Base-by-base conservation (phyloP, 192 early-diverging fungal genomes). In the Coemansia biformis region DNA sequence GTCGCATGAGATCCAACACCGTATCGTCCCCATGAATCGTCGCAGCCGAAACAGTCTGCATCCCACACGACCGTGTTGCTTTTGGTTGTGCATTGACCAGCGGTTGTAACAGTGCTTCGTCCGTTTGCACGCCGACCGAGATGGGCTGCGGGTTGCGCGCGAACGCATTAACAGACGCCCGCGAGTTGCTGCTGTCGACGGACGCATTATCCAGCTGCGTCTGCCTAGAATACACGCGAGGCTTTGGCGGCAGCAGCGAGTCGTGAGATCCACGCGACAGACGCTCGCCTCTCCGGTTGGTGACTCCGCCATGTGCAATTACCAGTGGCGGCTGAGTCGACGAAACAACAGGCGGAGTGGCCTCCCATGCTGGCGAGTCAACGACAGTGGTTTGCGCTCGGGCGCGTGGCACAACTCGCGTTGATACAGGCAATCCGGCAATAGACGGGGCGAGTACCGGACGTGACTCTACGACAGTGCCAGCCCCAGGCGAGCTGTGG, bases 21-120 rank as follows among this genome's bases (percentile, higher is more conserved):
- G 70, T 63, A 2, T 60, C 70, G 58, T 74, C 70, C 33, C 53
- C 47, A 37, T 74, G 70, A 24, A 74, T 74, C n/a, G 50, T 41
- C 0, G 46, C 48, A 15, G 39, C 10, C 6, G 24, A n/a, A n/a
- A n/a, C 23, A 9, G 61, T 64, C 40, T 74, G 70, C 33, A 54
- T 18, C 11, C 46, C 50, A 12, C 63, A 38, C 16, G 54, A 23
- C 29, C 36, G 28, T n/a, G 50, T 26, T n/a, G 50, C 19, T n/a
- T 45, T 24, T 10, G 17, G 17, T 21, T 38, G 38, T 5, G 16
- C 33, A 23, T 13, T 14, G 6, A n/a, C 29, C 0, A 35, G 26
- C 19, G 48, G 24, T 16, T 44, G 8, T 15, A 8, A 1, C n/a
- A 28, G 23, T 10, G 24, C 12, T 19, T 43, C 33, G 21, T 62